Conservation (phyloP, 345 rosid genomes). For the Pistacia atlantica region DNA sequence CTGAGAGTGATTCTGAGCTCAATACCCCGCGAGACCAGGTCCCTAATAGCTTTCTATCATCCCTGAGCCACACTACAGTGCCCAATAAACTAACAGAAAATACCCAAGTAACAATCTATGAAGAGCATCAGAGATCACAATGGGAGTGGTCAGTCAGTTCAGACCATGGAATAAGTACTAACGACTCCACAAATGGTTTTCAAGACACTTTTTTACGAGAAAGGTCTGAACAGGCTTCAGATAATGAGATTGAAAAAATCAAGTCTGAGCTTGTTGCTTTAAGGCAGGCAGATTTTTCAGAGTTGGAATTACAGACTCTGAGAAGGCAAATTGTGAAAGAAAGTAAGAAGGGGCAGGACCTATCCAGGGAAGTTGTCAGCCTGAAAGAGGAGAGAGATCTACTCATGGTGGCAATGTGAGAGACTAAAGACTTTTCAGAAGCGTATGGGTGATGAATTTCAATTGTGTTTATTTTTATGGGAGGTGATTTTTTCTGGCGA, state of each 20-base stretch:
- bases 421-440: constrained; percentile 56
- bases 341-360: constrained; percentile 82
- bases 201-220: constrained; percentile 47
- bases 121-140: constrained; percentile 53
- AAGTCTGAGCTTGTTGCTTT: constrained; percentile 59
- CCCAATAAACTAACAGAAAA: constrained; percentile 29
- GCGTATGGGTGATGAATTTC: constrained; percentile 29
- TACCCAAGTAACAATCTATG: constrained; percentile 40
- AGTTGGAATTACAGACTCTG: constrained; percentile 81
- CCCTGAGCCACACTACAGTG: constrained; percentile 33
- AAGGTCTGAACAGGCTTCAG: constrained; percentile 40
- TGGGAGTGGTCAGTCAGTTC: constrained; percentile 69
- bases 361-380: constrained; percentile 55
- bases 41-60: constrained; percentile 34
- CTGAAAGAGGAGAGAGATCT: constrained; percentile 78
- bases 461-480: no score
- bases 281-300: constrained; percentile 78
- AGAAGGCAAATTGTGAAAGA: constrained; percentile 87
- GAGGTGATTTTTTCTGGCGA: no score
- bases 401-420: constrained; percentile 51
- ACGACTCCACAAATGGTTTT: constrained; percentile 54
- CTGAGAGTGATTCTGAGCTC: constrained; percentile 69
- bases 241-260: constrained; percentile 66
- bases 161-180: constrained; percentile 58
- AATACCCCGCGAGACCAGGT: constrained; percentile 68